These are phyloP conservation scores for Gossypium lobatum DNA, from an alignment of 441 rosid species.

Conservation along the genomic window DNA sequence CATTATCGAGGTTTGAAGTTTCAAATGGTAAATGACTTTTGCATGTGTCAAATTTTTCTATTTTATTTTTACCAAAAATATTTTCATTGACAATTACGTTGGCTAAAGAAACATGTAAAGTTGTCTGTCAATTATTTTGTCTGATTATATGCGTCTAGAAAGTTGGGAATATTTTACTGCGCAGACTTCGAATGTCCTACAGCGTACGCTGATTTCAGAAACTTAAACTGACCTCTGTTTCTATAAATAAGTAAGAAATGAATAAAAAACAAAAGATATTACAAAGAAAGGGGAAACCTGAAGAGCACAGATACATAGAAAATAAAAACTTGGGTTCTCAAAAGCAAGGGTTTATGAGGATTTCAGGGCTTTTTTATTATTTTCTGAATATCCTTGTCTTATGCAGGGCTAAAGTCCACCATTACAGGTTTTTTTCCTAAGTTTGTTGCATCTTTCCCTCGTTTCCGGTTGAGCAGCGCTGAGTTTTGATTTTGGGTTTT, in stretches of 20 bases:
- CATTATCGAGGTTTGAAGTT: too few species aligned
- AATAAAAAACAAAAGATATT: background rate
- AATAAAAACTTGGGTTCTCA: background rate
- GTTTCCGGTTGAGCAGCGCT: background rate
- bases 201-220: background rate
- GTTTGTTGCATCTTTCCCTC: background rate
- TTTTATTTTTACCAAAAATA: too few species aligned
- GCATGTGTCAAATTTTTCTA: too few species aligned
- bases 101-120: too few species aligned
- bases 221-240: background rate
- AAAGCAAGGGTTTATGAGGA: background rate
- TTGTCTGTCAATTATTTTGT: background rate
- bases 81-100: too few species aligned
- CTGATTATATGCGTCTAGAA: background rate
- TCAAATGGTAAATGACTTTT: too few species aligned
- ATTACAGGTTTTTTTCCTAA: conserved; percentile 4
- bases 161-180: background rate
- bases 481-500: background rate
- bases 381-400: background rate
- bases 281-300: background rate
- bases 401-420: background rate
- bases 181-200: too few species aligned
- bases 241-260: background rate
- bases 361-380: background rate
- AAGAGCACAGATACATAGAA: background rate